Conservation (phyloP, 352 stramenopile genomes). For the Phytophthora sp. region DNA sequence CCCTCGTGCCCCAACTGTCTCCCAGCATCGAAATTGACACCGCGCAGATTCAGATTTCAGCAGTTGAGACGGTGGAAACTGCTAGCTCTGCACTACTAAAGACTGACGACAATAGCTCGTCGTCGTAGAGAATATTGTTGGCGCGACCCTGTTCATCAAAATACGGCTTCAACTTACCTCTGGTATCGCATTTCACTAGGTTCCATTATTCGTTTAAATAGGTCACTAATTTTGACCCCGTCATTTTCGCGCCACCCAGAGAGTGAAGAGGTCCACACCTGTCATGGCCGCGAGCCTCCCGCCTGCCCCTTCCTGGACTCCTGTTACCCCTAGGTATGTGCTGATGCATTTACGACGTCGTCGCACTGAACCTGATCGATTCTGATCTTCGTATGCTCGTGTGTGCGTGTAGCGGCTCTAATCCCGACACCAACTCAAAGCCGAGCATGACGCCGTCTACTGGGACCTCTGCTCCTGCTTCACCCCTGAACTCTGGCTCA, state of each 20-base stretch:
- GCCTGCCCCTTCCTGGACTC: constrained; percentile 20
- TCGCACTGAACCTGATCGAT: not conserved
- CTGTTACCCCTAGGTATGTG: constrained; percentile 20
- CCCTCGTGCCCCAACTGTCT: constrained; percentile 16
- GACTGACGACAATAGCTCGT: not conserved
- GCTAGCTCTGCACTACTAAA: not conserved
- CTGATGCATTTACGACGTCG: not conserved
- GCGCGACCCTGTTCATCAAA: constrained; percentile 7
- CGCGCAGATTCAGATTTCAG: constrained; percentile 37
- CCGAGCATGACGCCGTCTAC: constrained; percentile 23
- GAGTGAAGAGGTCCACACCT: constrained; percentile 23
- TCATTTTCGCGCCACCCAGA: constrained; percentile 28
- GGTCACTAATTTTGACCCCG: constrained; percentile 3
- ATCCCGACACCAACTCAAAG: constrained; percentile 21
- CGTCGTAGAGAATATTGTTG: constrained; percentile 4
- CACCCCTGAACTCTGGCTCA: constrained; percentile 16
- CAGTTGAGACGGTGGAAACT: constrained; percentile 33
- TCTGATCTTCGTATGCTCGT: constrained; percentile 5
- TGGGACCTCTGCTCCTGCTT: constrained; percentile 3
- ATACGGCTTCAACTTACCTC: constrained; percentile 27
- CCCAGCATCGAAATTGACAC: constrained; percentile 14
- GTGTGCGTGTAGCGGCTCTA: constrained; percentile 20
- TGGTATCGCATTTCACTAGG: constrained; percentile 14
- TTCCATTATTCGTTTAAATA: constrained; percentile 24
- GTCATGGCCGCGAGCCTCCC: constrained; percentile 39